Percentiles rank a stretch among this genome's conserved stretches.
phyloP scores from a whole-genome alignment of 192 early-diverging fungal species.

The Chytriomyces sp. region DNA sequence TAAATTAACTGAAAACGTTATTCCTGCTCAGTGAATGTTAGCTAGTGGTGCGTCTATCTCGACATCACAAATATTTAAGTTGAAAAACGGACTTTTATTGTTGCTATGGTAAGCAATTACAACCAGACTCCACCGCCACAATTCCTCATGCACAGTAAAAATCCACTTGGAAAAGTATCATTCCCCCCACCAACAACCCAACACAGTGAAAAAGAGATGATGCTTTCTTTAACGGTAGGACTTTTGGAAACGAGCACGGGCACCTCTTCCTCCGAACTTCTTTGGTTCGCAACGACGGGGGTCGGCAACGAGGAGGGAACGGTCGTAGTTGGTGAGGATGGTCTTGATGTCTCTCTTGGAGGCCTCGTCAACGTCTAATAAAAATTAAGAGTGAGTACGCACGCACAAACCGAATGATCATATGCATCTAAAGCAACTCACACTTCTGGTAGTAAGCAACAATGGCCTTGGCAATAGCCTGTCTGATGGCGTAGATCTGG shows the following conservation, averaged over 20 bases:
- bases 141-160: background rate
- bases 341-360: conserved; percentile 99
- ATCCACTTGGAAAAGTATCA: too few species aligned
- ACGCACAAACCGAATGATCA: background rate
- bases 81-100: background rate
- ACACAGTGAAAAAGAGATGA: background rate
- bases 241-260: conserved; percentile 89
- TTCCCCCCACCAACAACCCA: background rate
- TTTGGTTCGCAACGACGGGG: conserved; percentile 99
- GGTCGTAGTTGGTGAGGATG: conserved; percentile 87
- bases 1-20: too few species aligned
- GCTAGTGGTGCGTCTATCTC: too few species aligned
- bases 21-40: too few species aligned
- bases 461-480: conserved; percentile 98
- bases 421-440: conserved; percentile 35
- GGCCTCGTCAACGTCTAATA: conserved; percentile 89
- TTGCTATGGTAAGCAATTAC: background rate
- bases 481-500: conserved; percentile 97
- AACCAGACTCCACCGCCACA: background rate
- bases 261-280: conserved; percentile 99
- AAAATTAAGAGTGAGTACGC: background rate
- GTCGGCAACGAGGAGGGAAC: conserved; percentile 97
- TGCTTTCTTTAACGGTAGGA: conserved; percentile 56
- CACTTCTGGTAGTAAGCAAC: conserved; percentile 99
- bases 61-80: background rate